These are phyloP conservation scores for Evernia prunastri DNA, from an alignment of 495 filamentous ascomycete genomes.

Conservation along the genomic window DNA sequence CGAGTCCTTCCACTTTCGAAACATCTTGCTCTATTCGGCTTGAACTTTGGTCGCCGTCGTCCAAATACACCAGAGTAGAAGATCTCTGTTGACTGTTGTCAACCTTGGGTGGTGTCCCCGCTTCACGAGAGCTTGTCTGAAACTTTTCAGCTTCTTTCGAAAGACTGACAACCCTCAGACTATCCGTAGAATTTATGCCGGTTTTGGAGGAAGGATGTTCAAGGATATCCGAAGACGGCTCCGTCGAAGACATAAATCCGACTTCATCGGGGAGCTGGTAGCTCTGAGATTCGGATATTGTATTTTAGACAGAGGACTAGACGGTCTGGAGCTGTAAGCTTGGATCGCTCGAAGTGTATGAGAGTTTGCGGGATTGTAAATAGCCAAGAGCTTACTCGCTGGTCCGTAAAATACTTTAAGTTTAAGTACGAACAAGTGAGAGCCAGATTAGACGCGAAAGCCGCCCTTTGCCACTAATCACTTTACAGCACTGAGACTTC, in stretches of 20 bases:
- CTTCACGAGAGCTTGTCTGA: neutral
- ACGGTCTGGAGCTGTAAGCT: neutral
- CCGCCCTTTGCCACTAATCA: neutral
- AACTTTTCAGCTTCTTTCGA: neutral
- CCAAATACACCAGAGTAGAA: neutral
- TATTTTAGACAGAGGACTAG: neutral
- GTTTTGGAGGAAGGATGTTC: neutral
- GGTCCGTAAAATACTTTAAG: too few species aligned
- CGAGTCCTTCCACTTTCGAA: neutral
- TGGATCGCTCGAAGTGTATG: neutral
- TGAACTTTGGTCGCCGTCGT: neutral
- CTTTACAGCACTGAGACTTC: too few species aligned
- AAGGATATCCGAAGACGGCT: neutral
- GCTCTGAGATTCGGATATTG: neutral
- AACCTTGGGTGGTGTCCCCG: neutral
- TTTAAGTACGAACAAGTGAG: too few species aligned
- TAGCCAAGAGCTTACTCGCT: neutral
- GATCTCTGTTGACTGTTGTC: neutral
- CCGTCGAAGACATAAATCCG: slow-evolving; percentile 12
- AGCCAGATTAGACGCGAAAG: neutral
- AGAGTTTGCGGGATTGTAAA: too few species aligned
- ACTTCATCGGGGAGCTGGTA: slow-evolving; percentile 3
- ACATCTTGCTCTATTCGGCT: neutral
- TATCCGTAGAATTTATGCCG: neutral
- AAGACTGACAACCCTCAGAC: neutral